Evolutionary conservation across 192 early-diverging fungal species (phyloP), one percentile per base, ranked within the genome.

Genomic region (Entrophospora sp.): DNA sequence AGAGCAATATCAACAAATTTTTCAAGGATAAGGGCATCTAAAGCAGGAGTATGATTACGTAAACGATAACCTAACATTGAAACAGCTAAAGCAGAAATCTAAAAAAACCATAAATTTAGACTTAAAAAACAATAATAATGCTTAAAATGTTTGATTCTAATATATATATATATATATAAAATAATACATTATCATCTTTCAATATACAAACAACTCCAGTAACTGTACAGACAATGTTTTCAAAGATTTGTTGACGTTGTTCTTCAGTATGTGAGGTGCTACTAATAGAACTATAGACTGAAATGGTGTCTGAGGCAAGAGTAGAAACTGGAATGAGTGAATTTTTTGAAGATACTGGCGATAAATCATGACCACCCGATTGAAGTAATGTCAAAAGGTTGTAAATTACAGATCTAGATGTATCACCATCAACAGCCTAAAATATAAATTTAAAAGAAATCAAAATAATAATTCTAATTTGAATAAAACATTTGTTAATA

Each of bases 31-130:
- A 81, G 75, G 18, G 75, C 74, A 16, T 69, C 76, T 40, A 86
- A 62, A 22, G 77, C 72, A 2, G 76, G 64, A 40, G 74, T 74
- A 34, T 75, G 60, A 36, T 80, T 77, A 44, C 81, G 81, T 49
- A 84, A 79, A 42, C 85, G 82, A 65, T 81, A 81, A 42, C 82
- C 59, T 63, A 91, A 69, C 77, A 85, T 84, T 13, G 84, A 85
- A 14, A 86, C 80, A 31, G 80, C 81, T 61, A 77, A 66, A 5
- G 80, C 75, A 0, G 85, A 83, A 55, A 83, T 82, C 82, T 83
- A 72, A 42, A 30, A 43, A 43, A 13, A 24, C 9, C 3, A 16
- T 38, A 30, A 52, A 22, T 52, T 8, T 10, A 32, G n/a, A 32
- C 9, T 20, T 1, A 42, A 30, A 35, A 22, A 55, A 30, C 14